These are phyloP conservation scores for Marasmius fiardii DNA, from an alignment of 1,284 basidiomycete genomes.

Conservation along the genomic window DNA sequence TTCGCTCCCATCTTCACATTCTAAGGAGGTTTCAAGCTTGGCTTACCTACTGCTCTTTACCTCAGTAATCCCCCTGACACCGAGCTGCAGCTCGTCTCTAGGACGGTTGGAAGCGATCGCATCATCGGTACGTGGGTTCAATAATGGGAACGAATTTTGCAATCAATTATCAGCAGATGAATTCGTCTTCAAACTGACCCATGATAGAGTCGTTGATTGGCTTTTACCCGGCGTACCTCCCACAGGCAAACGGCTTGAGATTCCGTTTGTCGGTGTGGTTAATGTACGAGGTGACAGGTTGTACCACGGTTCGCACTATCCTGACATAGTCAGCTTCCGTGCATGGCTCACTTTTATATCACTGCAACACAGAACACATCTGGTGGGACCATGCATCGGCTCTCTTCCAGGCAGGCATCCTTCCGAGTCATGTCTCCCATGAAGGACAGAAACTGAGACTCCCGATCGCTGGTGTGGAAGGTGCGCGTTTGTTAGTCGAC, in stretches of 20 bases:
- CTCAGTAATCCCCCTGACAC: constrained; percentile 44
- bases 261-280: constrained; percentile 55
- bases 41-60: not conserved
- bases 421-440: constrained; percentile 29
- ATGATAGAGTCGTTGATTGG: constrained; percentile 43
- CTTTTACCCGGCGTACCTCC: constrained; percentile 50
- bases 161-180: constrained; percentile 32
- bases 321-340: not conserved
- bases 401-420: constrained; percentile 36
- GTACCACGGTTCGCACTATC: constrained; percentile 33
- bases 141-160: not conserved
- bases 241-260: constrained; percentile 41
- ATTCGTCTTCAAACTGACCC: constrained; percentile 45
- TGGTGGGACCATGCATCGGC: constrained; percentile 49
- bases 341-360: not conserved
- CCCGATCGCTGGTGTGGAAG: constrained; percentile 37
- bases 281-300: constrained; percentile 54
- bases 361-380: constrained; percentile 41
- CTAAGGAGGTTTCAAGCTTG: not conserved
- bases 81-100: constrained; percentile 38
- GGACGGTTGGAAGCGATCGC: constrained; percentile 50
- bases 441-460: constrained; percentile 29
- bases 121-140: constrained; percentile 34
- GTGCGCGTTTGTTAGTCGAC: constrained; percentile 35
- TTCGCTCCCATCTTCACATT: constrained; percentile 19